phyloP scores from a whole-genome alignment of 139 green algal species.

The Edaphochlamys debaryana region DNA sequence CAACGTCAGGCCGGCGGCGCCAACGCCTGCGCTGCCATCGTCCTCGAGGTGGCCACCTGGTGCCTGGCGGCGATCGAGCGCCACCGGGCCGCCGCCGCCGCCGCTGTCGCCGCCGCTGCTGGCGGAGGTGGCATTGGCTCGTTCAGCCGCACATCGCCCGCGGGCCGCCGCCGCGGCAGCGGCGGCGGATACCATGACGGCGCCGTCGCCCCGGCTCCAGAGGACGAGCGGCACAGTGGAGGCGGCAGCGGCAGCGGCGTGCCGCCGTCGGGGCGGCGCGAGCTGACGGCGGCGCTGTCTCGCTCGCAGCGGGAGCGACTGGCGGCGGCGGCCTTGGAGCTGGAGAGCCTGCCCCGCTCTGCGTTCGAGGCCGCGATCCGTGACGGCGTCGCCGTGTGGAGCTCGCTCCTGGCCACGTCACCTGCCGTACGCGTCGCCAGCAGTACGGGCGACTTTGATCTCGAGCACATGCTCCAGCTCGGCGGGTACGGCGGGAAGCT shows the following conservation, averaged over 20 bases:
- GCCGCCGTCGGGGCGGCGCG: too few species aligned
- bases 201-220: too few species aligned
- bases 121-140: neutral
- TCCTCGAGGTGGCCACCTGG: slow-evolving; percentile 28
- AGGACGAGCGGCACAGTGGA: too few species aligned
- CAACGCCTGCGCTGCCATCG: slow-evolving; percentile 37
- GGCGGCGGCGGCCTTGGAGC: neutral
- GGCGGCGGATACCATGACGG: too few species aligned
- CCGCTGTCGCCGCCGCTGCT: neutral
- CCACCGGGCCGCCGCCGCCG: neutral
- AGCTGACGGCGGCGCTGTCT: neutral
- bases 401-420: neutral
- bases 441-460: slow-evolving; percentile 27
- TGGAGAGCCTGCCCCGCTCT: neutral
- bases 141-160: neutral
- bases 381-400: slow-evolving; percentile 10
- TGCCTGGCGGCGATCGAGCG: slow-evolving; percentile 20
- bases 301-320: neutral
- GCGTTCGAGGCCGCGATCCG: slow-evolving; percentile 26
- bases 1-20: slow-evolving; percentile 20
- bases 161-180: too few species aligned
- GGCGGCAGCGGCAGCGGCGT: neutral
- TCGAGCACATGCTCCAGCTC: slow-evolving; percentile 37
- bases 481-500: slow-evolving; percentile 25
- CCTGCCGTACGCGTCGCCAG: neutral